phyloP scores from a whole-genome alignment of 805 yeast genomes.

The Spathaspora gorwiae region DNA sequence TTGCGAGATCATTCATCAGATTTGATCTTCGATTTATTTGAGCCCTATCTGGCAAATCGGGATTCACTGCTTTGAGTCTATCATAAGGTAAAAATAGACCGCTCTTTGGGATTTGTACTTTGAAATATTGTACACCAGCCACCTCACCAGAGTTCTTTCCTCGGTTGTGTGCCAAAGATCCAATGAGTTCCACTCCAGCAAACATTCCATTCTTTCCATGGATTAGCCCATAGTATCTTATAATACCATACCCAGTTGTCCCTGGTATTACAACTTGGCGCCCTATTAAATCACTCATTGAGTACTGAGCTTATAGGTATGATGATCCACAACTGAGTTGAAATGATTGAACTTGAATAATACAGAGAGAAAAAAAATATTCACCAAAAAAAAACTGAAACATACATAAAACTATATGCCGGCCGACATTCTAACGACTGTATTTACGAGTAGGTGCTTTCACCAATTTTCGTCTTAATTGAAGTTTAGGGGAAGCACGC shows the following conservation, averaged over 20 bases:
- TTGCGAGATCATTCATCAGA: not conserved
- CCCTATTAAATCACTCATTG: constrained; percentile 31
- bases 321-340: not conserved
- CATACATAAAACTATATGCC: no score
- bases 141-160: constrained; percentile 90
- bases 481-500: not conserved
- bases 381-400: not conserved
- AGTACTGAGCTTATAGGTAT: not conserved
- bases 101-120: constrained; percentile 55
- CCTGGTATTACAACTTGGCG: constrained; percentile 54
- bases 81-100: constrained; percentile 72
- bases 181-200: constrained; percentile 85
- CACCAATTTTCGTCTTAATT: not conserved
- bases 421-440: no score
- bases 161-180: constrained; percentile 46
- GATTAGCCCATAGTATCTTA: constrained; percentile 70
- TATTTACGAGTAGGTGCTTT: not conserved
- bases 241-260: constrained; percentile 51
- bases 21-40: not conserved
- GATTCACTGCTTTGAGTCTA: constrained; percentile 34
- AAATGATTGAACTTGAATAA: not conserved
- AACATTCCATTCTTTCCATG: constrained; percentile 67
- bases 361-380: not conserved
- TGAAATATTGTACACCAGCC: constrained; percentile 66
- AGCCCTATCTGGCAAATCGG: constrained; percentile 15